Conservation (phyloP, 768 basidiomycete genomes). For the Suillus weaverae region DNA sequence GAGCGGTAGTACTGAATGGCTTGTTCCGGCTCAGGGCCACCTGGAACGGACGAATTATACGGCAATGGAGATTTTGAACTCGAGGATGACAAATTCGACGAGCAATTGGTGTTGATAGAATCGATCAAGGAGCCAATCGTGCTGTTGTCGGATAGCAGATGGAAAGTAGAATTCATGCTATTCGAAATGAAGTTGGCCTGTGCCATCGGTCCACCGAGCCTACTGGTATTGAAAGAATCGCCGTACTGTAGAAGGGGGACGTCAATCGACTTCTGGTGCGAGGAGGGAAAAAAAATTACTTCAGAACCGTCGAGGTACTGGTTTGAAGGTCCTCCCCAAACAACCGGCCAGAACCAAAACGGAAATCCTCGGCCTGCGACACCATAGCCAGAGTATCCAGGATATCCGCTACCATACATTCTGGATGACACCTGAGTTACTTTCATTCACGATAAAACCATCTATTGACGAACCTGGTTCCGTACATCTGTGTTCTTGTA, state of each 20-base stretch:
- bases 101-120: constrained; percentile 46
- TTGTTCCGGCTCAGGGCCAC: constrained; percentile 46
- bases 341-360: constrained; percentile 66
- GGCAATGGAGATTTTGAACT: constrained; percentile 32
- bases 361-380: constrained; percentile 56
- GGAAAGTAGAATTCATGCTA: constrained; percentile 41
- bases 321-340: constrained; percentile 41
- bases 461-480: constrained; percentile 38
- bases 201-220: constrained; percentile 48
- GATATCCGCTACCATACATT: constrained; percentile 65
- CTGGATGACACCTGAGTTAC: constrained; percentile 29
- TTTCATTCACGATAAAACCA: background rate
- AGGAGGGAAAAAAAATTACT: constrained; percentile 28
- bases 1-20: constrained; percentile 70
- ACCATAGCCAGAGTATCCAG: constrained; percentile 45
- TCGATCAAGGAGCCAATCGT: constrained; percentile 45
- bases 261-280: constrained; percentile 14
- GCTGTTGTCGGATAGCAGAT: constrained; percentile 48
- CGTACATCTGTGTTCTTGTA: constrained; percentile 44
- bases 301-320: constrained; percentile 41
- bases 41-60: constrained; percentile 31
- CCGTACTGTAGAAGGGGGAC: constrained; percentile 42
- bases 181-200: constrained; percentile 43
- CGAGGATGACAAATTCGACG: constrained; percentile 35
- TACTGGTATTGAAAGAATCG: constrained; percentile 41